Base-by-base conservation (phyloP, 2,329 filamentous ascomycete genomes). In the Scedosporium dehoogii region DNA sequence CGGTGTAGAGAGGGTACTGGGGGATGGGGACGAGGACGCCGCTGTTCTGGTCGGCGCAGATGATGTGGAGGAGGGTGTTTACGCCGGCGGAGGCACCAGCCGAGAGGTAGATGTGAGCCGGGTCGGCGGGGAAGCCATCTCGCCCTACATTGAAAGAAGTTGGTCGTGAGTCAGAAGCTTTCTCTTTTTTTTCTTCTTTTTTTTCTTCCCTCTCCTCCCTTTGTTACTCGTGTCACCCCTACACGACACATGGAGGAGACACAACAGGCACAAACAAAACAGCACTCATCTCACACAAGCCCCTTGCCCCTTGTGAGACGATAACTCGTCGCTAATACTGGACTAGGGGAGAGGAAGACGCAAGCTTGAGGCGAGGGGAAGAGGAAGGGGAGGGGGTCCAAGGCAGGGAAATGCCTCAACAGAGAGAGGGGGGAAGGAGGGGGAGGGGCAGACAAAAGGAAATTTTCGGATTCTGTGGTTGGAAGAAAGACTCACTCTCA, bases 1-100 rank as follows among this genome's bases (percentile, higher is more conserved):
- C 94, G 7, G 93, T 97, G 79, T 99, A 99, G 58, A 99, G 87
- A 25, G 94, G 94, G 75, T 99, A 99, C 76, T 99, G 94, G 6
- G 94, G 94, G 69, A 99, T 97, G 25, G 93, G 94, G 21, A 97
- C 88, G 65, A 99, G 86, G 62, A 99, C 85, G 64, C 94, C 94
- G 4, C 89, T 89, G 64, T 89, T 81, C 59, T 87, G 85, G 61
- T 81, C 81, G 60, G 90, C 85, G 78, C 91, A 96, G 73, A 99
- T 91, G 73, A 96, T 82, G 77, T 94, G 87, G 65, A 99, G 83
- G 67, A 97, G 86, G 12, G 92, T 96, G 81, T 92, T 96, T 66
- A 99, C 94, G 67, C 93, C 94, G 3, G 92, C 91, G 3, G 92
- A 97, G 66, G 94, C 94, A 71, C 94, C 94, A 25, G 85, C 90